Percentiles rank a stretch among this genome's conserved stretches.
These are phyloP conservation scores for Smittium culicis DNA, from an alignment of 371 early-diverging fungal species.

Conservation along the genomic window DNA sequence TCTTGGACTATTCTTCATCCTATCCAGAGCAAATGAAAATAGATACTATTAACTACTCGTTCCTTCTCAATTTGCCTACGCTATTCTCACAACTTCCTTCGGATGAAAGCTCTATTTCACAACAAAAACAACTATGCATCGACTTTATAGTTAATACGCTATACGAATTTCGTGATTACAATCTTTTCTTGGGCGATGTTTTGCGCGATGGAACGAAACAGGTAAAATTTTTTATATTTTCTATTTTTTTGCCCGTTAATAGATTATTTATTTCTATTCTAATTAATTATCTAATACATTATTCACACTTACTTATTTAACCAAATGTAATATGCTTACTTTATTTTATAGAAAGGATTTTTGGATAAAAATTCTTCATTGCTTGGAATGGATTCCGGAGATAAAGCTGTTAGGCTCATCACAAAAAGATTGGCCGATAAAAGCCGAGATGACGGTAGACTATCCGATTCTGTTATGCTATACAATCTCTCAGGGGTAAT, in stretches of 20 bases:
- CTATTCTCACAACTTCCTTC: neutral
- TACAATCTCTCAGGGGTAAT: constrained; percentile 44
- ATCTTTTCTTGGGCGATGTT: constrained; percentile 39
- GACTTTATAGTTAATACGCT: constrained; percentile 18
- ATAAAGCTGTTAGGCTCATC: constrained; percentile 46
- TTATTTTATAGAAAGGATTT: constrained; percentile 38
- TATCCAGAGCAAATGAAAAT: constrained; percentile 17
- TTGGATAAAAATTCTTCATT: constrained; percentile 46
- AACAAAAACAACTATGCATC: constrained; percentile 17
- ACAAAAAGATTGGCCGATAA: constrained; percentile 50
- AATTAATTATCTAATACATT: neutral
- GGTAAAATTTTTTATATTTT: neutral
- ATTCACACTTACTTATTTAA: too few species aligned
- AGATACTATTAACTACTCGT: constrained; percentile 24
- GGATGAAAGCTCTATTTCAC: neutral
- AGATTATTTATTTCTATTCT: neutral
- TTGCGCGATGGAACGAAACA: constrained; percentile 28
- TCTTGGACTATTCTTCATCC: constrained; percentile 24
- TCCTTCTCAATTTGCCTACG: constrained; percentile 22
- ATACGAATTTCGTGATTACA: constrained; percentile 38
- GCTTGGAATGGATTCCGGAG: constrained; percentile 37
- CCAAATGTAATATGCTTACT: too few species aligned
- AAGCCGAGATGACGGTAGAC: constrained; percentile 46
- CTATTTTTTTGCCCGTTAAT: neutral
- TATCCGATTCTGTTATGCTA: constrained; percentile 56